These are phyloP conservation scores for Nepenthes mirabilis DNA, from an alignment of 148 eudicot species.

Conservation along the genomic window DNA sequence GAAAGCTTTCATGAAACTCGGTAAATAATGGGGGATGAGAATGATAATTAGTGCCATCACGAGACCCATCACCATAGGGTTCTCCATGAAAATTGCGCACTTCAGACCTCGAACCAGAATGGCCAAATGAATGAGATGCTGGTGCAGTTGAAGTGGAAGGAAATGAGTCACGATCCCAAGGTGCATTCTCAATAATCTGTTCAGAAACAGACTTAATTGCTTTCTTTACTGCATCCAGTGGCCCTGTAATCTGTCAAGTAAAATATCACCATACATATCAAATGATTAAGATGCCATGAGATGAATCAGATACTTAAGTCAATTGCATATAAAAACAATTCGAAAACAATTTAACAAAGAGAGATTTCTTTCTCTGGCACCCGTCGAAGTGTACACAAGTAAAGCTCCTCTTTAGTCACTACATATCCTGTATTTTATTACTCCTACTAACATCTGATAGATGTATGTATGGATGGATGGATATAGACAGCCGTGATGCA, in stretches of 20 bases:
- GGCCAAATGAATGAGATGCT: constrained; percentile 26
- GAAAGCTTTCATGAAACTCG: constrained; percentile 23
- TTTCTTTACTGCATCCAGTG: constrained; percentile 48
- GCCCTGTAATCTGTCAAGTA: constrained; percentile 60
- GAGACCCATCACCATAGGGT: constrained; percentile 35
- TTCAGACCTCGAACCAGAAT: constrained; percentile 34
- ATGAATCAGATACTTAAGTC: background rate
- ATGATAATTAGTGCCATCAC: constrained; percentile 25
- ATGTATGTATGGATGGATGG: too few species aligned
- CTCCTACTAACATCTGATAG: too few species aligned
- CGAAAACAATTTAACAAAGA: background rate
- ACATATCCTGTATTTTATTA: too few species aligned
- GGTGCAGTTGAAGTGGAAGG: constrained; percentile 32
- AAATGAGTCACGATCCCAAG: constrained; percentile 34
- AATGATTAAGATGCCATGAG: background rate
- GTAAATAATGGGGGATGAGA: constrained; percentile 11
- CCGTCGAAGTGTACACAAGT: too few species aligned
- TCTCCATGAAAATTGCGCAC: constrained; percentile 15
- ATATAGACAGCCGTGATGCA: too few species aligned
- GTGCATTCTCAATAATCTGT: constrained; percentile 42
- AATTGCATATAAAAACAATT: too few species aligned
- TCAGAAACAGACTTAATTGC: constrained; percentile 64
- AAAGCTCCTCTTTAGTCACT: too few species aligned
- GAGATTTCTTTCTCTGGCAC: too few species aligned
- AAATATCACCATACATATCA: constrained; percentile 3